These are phyloP conservation scores for Phytopythium litorale DNA, from an alignment of 352 stramenopile genomes.

Conservation along the genomic window DNA sequence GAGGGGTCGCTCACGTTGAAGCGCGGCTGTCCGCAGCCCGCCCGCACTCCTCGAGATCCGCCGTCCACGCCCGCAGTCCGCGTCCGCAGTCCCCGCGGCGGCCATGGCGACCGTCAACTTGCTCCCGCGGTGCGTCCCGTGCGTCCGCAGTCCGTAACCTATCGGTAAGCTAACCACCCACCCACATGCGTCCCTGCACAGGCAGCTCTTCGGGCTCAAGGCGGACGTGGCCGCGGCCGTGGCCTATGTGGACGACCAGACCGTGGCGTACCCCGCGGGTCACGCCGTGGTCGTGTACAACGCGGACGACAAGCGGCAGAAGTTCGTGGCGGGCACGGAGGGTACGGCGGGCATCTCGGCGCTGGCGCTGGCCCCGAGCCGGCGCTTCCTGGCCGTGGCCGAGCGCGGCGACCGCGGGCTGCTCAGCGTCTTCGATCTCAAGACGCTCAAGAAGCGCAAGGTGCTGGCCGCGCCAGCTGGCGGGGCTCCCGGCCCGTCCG, in stretches of 20 bases:
- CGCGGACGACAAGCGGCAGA: slow-evolving; percentile 89
- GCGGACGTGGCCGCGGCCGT: slow-evolving; percentile 77
- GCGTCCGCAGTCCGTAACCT: too few relatives aligned
- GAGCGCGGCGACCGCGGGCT: slow-evolving; percentile 67
- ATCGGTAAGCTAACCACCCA: too few relatives aligned
- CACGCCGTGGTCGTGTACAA: slow-evolving; percentile 87
- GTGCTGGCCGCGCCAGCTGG: slow-evolving; percentile 45
- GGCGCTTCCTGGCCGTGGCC: slow-evolving; percentile 73
- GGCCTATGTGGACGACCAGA: slow-evolving; percentile 83
- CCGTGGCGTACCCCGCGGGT: slow-evolving; percentile 80
- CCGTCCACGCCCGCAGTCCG: too few relatives aligned
- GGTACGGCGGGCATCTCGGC: slow-evolving; percentile 69
- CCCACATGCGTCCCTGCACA: too few relatives aligned
- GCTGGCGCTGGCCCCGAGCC: slow-evolving; percentile 60
- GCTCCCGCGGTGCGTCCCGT: too few relatives aligned
- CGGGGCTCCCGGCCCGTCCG: background rate
- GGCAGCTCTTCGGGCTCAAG: slow-evolving; percentile 91
- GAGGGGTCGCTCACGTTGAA: too few relatives aligned
- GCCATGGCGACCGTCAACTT: too few relatives aligned
- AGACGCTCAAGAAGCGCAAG: slow-evolving; percentile 90
- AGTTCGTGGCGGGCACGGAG: slow-evolving; percentile 83
- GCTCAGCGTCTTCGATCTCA: slow-evolving; percentile 87
- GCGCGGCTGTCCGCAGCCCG: too few relatives aligned
- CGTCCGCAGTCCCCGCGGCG: too few relatives aligned
- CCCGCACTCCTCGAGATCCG: too few relatives aligned